Evolutionary conservation across 2,329 filamentous ascomycete genomes (phyloP), one percentile per base, ranked within the genome.

Genomic region (Furcasterigmium furcatum): DNA sequence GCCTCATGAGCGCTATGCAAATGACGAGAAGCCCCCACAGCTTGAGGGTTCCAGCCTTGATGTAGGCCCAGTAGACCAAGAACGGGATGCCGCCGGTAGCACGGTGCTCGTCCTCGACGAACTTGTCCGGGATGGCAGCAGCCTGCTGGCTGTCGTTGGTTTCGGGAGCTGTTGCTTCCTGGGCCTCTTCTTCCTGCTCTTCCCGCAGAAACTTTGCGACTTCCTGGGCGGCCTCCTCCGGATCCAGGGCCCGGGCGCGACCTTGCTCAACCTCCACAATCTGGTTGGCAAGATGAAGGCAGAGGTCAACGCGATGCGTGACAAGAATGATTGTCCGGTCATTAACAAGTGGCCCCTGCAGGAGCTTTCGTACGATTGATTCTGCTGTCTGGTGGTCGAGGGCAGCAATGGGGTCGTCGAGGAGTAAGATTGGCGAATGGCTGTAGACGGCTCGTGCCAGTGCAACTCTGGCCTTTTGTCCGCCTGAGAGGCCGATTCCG

Each of bases 61-160:
- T 83, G 54, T 95, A 96, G 51, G 84, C 82, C 82, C 87, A 90
- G 59, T 95, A 96, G 0, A 95, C 84, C 7, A 76, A 76, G 10
- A 81, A 68, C 55, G 91, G 80, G 2, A 96, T 87, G 2, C 87
- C 83, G 16, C 91, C 90, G 48, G 88, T 78, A 1, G 79, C 84
- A 41, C 88, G 77, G 53, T 84, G 73, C 60, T 94, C 88, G 25
- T 91, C 87, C 57, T 91, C 84, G 38, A 91, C 84, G 57, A 92
- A 91, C 55, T 89, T 89, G 25, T 86, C 82, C 0, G 85, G 83
- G 12, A 82, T 68, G 0, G 79, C 80, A 9, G 74, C 72, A 5
- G 64, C 65, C 13, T 72, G 66, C 16, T 73, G 63, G 16, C 71
- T 68, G 6, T 72, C 62, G 2, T 61, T 56, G 8, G 45, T 5